Evolutionary conservation across 805 yeast species (phyloP), one percentile per base, ranked within the genome.

Genomic region (Hyphopichia homilentoma): DNA sequence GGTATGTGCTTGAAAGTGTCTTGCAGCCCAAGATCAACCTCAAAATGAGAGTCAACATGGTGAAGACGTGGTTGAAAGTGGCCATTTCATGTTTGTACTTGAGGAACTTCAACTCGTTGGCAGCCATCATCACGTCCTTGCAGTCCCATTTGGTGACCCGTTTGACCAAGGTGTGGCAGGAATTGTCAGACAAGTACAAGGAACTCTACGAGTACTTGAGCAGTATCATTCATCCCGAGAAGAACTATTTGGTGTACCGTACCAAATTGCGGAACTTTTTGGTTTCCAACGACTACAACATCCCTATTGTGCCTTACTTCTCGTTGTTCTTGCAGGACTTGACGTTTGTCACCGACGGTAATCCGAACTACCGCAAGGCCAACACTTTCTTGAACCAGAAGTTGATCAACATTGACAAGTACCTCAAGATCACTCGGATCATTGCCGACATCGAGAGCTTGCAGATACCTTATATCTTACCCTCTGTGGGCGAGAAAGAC

Each of bases 321-420:
- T 79, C 83, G 28, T 59, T 84, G 33, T 84, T 81, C 52, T 60
- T 84, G 27, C 93, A 82, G 56, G 95, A 84, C 56, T 65, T 84
- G 46, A 83, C 89, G 0, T 83, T 84, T 59, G 77, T 83, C n/a
- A 73, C 79, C 32, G 94, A 84, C 44, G 90, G 93, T n/a, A 84
- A 84, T 50, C 71, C 82, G 24, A 80, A 77, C 45, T 79, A 64
- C 51, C 66, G 89, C 50, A 74, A 68, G 39, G 79, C 81, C 4
- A 75, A 77, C 39, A 72, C 64, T 5, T 75, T 75, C 46, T 61
- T 76, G 46, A 69, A 69, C 40, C 77, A 75, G 47, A 75, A 74
- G 45, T 62, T 81, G 41, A 75, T 84, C 47, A 83, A 84, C 48
- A 74, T 84, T 41, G 93, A 82, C 51, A 84, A 84, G 51, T 81